These are phyloP conservation scores for Lumnitzera littorea DNA, from an alignment of 345 rosid genomes.

Conservation along the genomic window DNA sequence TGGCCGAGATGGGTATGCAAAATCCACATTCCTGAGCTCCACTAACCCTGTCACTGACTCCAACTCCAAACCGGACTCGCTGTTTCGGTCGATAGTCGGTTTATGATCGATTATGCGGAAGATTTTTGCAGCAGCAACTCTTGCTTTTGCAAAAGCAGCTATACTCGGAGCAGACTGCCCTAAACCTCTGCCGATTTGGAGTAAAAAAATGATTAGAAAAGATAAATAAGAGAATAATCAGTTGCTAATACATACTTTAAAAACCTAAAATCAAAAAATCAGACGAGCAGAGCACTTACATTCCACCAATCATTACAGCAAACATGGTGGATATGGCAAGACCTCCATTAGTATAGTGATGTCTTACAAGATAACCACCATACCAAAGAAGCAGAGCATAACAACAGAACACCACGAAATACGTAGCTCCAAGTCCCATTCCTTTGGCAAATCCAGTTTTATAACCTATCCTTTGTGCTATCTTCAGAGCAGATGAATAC, in stretches of 20 bases:
- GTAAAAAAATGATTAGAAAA: not conserved
- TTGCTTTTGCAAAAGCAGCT: constrained; percentile 86
- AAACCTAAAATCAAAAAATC: not conserved
- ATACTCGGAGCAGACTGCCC: constrained; percentile 97
- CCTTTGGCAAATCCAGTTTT: constrained; percentile 85
- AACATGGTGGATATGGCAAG: constrained; percentile 97
- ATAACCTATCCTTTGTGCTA: constrained; percentile 79
- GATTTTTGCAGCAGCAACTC: constrained; percentile 90
- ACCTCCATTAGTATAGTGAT: constrained; percentile 88
- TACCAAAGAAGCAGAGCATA: constrained; percentile 96
- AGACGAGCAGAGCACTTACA: constrained; percentile 40
- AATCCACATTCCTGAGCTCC: constrained; percentile 72
- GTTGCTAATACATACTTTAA: not conserved
- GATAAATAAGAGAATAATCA: not conserved
- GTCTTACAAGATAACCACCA: constrained; percentile 88
- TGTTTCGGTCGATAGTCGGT: constrained; percentile 56
- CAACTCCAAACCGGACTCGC: constrained; percentile 56
- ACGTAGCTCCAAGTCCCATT: constrained; percentile 92
- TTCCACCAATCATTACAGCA: constrained; percentile 93
- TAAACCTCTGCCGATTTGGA: constrained; percentile 44
- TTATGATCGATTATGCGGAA: constrained; percentile 80
- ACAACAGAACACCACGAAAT: constrained; percentile 89
- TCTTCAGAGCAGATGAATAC: constrained; percentile 69
- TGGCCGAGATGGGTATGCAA: constrained; percentile 86
- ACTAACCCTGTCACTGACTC: constrained; percentile 71